A percentile compares a stretch with the other conserved stretches of the same genome.
These are phyloP conservation scores for Astrothelium subdiscretum DNA, from an alignment of 495 filamentous ascomycete genomes.

Conservation along the genomic window DNA sequence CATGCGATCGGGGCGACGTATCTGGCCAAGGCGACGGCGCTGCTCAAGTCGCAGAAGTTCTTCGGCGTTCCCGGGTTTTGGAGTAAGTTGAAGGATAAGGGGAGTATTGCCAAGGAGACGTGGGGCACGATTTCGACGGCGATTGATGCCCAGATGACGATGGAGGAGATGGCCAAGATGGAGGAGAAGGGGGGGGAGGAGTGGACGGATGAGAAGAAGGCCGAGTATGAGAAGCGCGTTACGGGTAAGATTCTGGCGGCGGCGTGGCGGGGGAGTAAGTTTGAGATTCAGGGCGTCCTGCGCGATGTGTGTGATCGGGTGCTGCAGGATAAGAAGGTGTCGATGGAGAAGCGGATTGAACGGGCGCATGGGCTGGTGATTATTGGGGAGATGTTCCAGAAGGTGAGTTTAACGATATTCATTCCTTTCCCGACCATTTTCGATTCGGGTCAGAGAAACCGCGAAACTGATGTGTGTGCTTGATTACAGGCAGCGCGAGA, in stretches of 20 bases:
- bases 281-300: slow-evolving; percentile 94
- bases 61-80: slow-evolving; percentile 94
- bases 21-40: slow-evolving; percentile 68
- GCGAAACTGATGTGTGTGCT: background rate
- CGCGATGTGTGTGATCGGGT: slow-evolving; percentile 63
- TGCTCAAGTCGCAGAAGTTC: slow-evolving; percentile 92
- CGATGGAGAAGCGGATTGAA: slow-evolving; percentile 74
- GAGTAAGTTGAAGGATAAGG: slow-evolving; percentile 88
- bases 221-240: slow-evolving; percentile 89
- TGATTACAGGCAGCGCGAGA: slow-evolving; percentile 69
- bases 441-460: background rate
- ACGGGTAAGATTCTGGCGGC: slow-evolving; percentile 98
- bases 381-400: slow-evolving; percentile 75
- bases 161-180: slow-evolving; percentile 97
- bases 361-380: slow-evolving; percentile 80
- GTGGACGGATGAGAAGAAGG: slow-evolving; percentile 96
- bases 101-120: slow-evolving; percentile 89
- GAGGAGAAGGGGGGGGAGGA: slow-evolving; percentile 94
- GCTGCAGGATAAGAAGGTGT: slow-evolving; percentile 68
- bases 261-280: slow-evolving; percentile 93
- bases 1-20: slow-evolving; percentile 91
- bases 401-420: slow-evolving; percentile 45
- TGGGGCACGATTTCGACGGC: slow-evolving; percentile 95
- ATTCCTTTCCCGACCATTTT: too few relatives aligned
- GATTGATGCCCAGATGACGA: slow-evolving; percentile 96